Evolutionary conservation across 305 asterid species (phyloP), one percentile per base, ranked within the genome.

Genomic region (Solanum hybrid): DNA sequence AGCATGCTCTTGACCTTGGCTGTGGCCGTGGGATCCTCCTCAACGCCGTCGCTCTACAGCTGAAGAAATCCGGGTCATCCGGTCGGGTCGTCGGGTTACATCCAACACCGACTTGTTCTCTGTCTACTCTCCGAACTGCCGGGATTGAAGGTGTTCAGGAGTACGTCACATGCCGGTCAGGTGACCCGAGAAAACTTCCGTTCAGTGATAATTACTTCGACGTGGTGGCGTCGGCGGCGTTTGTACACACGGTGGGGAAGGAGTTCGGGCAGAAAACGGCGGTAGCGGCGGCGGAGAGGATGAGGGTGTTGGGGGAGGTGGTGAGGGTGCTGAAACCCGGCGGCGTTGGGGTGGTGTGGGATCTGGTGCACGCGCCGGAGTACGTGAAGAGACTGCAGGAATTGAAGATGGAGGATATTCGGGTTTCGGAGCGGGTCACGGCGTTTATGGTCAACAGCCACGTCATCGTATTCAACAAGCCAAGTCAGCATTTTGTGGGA

Each of bases 381-480:
- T 96, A 96, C 91, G 98, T 95, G 74, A 96, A 94, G 92, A 93
- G 98, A 29, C 51, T 97, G 91, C 96, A 92, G 6, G 99, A 96
- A 86, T 91, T 96, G 92, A 96, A 90, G 90, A 95, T 96, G 99
- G 99, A 97, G 92, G 99, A 97, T 9, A 93, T 97, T 20, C 91
- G 97, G 86, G 96, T 96, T 89, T 97, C 99, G 90, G 99, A 96
- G 94, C 89, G 98, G 39, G 98, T 96, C 46, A 97, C 98, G 31
- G 99, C 99, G 89, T 97, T 96, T 46, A 95, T 97, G 99, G 98
- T 89, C 37, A 92, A 95, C 91, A 97, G 99, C 94, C 99, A 95
- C 92, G 93, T 97, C 87, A 97, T 97, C 11, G 92, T 97, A 0
- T 97, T 97, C 90, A 92, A 93, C 81, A 97, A 96, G 96, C 99